These are phyloP conservation scores for Neurospora tetrasperma DNA, from an alignment of 495 filamentous ascomycete species.

Conservation along the genomic window DNA sequence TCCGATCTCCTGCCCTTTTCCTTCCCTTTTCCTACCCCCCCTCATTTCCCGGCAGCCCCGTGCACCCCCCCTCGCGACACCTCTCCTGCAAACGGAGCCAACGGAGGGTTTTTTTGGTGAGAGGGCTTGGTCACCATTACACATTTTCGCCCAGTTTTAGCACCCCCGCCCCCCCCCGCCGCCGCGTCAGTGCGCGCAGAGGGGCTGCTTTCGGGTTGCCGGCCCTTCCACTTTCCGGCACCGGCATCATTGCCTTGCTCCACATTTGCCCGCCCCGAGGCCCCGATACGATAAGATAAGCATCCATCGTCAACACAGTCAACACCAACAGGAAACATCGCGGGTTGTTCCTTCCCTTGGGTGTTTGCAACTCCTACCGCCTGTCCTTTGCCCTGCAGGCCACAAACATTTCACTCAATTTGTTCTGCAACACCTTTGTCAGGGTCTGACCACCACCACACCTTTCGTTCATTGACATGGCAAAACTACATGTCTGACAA, in stretches of 20 bases:
- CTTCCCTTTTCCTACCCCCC: not conserved
- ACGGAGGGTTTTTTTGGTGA: not conserved
- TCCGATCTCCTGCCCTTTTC: constrained; percentile 14
- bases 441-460: not conserved
- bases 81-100: constrained; percentile 14
- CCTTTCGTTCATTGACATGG: not conserved
- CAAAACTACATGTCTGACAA: not conserved
- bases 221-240: not conserved
- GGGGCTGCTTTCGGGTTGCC: not conserved
- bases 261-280: not conserved
- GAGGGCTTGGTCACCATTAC: not conserved
- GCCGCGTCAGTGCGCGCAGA: not conserved
- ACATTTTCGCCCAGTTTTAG: not conserved
- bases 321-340: not conserved
- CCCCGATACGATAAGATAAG: not conserved
- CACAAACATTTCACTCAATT: not conserved
- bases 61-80: not conserved
- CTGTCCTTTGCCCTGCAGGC: not conserved
- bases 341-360: not conserved
- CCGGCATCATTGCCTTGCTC: not conserved
- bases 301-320: not conserved
- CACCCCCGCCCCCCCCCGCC: not conserved
- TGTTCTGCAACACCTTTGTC: not conserved
- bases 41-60: not conserved
- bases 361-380: not conserved